Conservation (phyloP, 2,329 filamentous ascomycete species). For the Fusarium staphyleae region DNA sequence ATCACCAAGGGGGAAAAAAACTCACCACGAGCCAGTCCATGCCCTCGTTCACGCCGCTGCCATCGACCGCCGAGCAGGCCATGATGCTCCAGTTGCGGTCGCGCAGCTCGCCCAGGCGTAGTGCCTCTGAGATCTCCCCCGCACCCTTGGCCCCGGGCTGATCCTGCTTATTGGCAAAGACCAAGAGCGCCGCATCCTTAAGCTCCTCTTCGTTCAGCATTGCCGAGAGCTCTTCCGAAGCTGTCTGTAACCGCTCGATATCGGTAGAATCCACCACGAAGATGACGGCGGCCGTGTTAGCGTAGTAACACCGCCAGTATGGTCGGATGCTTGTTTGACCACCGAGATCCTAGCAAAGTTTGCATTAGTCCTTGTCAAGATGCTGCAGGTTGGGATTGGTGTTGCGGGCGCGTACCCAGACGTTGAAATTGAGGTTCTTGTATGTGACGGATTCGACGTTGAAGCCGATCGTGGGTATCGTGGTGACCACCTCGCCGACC, state of each 20-base stretch:
- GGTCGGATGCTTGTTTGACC: conserved; percentile 98
- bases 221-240: conserved; percentile 87
- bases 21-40: conserved; percentile 98
- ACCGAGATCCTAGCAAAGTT: conserved; percentile 74
- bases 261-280: conserved; percentile 99
- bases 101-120: conserved; percentile 87
- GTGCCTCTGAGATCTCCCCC: conserved; percentile 92
- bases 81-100: conserved; percentile 99
- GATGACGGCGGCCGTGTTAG: conserved; percentile 96
- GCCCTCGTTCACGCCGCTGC: conserved; percentile 91
- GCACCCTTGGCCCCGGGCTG: conserved; percentile 96
- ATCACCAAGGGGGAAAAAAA: conserved; percentile 21
- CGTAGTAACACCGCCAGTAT: conserved; percentile 99
- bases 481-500: conserved; percentile 99
- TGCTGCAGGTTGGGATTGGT: not conserved
- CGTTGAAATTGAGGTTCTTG: conserved; percentile 98
- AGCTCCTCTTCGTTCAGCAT: conserved; percentile 99
- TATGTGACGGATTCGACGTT: conserved; percentile 99
- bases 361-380: conserved; percentile 12
- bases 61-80: conserved; percentile 94
- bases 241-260: conserved; percentile 92
- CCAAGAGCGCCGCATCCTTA: conserved; percentile 87
- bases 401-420: conserved; percentile 73
- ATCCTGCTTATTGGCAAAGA: conserved; percentile 99
- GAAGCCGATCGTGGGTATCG: conserved; percentile 98